Evolutionary conservation across 2,329 filamentous ascomycete species (phyloP), one percentile per base, ranked within the genome.

Genomic region (Ceratocystis albifundus): DNA sequence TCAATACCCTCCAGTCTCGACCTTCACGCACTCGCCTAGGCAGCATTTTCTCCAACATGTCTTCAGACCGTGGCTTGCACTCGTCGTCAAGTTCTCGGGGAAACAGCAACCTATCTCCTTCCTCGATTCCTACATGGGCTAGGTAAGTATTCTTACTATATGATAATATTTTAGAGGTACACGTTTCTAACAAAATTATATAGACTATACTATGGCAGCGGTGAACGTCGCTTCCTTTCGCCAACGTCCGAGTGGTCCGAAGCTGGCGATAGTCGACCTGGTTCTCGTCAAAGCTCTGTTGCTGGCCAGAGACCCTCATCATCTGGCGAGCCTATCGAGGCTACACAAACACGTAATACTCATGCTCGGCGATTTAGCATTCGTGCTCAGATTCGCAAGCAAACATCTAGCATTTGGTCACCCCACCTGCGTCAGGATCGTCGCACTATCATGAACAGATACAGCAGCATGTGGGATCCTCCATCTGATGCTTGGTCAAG

Each of bases 161-260:
- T 10, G 6, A n/a, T 41, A 6, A 2, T 61, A 30, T n/a, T 32
- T 20, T 45, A 1, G 10, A 17, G 17, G 25, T 53, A 32, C 20
- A n/a, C 15, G 17, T 4, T 53, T 4, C n/a, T 50, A 50, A 50
- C 20, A 32, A 41, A 20, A 8, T n/a, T 44, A 44, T 10, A 32
- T 50, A 84, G 80, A 70, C 76, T 89, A 17, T 91, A 90, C 74
- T 91, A 91, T 73, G 84, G 84, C 45, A 85, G 84, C 65, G 85
- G 86, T 63, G 85, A 83, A 73, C 80, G 78, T 68, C 80, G 76
- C 61, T 83, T 76, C 66, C 74, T 88, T 61, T 77, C 78, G 45
- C 73, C 76, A 7, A 77, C 78, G 0, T 79, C 79, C 6, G 76
- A 80, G 69, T 71, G 75, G 66, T 81, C 80, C 0, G 77, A 80